Base-by-base conservation (phyloP, 495 filamentous ascomycete species). In the Geoglossum glabrum region DNA sequence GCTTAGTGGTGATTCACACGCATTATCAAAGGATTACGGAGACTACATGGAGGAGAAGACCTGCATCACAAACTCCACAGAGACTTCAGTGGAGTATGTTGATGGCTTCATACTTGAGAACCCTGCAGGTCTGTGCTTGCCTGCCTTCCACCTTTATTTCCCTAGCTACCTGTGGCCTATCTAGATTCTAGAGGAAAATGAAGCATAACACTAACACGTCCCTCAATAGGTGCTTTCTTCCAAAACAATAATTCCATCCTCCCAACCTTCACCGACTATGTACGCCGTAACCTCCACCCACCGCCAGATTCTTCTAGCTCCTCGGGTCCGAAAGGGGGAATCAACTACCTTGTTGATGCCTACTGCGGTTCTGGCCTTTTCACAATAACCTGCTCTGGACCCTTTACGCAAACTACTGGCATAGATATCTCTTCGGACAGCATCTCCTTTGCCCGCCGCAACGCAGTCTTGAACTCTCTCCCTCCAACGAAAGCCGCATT, bases 241-340 rank as follows among this genome's bases (percentile, higher is more conserved):
- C 92, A 98, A 66, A 98, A 98, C 73, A 98, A 98, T 76, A 98
- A 98, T 72, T 94, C 88, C 51, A 96, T 98, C 71, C 82, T 98
- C n/a, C 78, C 85, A 43, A 69, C 68, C 11, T 95, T 98, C 71
- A 96, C 89, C 13, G 77, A 81, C 59, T 96, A 90, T 73, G 87
- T 98, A 71, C 87, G 92, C 54, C 73, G 82, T 50, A 79, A 87
- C 65, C 82, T 90, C 63, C 73, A 90, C 21, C 75, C 76, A 1
- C 72, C 74, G 0, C 33, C 61, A 9, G 51, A 62, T 40, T 40
- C 31, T 27, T 55, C 60, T 13, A 33, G 54, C 7, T 11, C 59
- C 13, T 49, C 59, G 11, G 9, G 17, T 9, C 15, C 25, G 10
- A 17, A 17, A 23, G n/a, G 51, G 21, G 66, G 66, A 49, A 84